These are phyloP conservation scores for Dryadomyces quercus-mongolicae DNA, from an alignment of 2,329 filamentous ascomycete species.

Conservation along the genomic window DNA sequence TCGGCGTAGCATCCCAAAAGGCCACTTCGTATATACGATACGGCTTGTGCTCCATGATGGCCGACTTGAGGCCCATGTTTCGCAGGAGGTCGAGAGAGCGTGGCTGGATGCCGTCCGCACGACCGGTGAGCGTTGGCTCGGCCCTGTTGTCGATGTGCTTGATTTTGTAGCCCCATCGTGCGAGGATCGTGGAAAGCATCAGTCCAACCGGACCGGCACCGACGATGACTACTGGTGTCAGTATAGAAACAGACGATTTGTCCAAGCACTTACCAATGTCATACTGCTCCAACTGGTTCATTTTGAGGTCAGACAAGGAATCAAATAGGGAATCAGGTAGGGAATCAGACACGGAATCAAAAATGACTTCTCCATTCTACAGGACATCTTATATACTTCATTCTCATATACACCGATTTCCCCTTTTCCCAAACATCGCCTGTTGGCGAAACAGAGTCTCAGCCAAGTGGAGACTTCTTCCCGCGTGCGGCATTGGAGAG, in stretches of 20 bases:
- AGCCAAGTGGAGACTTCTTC: neutral
- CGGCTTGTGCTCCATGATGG: conserved; percentile 77
- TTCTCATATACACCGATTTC: neutral
- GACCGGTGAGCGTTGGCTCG: conserved; percentile 72
- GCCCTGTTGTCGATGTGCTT: conserved; percentile 89
- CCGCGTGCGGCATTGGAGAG: conserved; percentile 4
- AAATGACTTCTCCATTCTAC: too few species aligned
- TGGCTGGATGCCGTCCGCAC: conserved; percentile 86
- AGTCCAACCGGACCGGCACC: conserved; percentile 84
- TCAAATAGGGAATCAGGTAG: too few species aligned
- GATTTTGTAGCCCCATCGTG: conserved; percentile 87
- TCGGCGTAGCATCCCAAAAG: conserved; percentile 55
- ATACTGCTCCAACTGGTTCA: neutral
- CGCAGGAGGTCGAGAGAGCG: conserved; percentile 75
- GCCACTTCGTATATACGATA: conserved; percentile 73
- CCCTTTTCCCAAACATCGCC: neutral
- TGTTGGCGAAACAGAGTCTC: too few species aligned
- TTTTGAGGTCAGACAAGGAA: too few species aligned
- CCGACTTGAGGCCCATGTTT: conserved; percentile 81
- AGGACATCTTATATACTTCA: neutral
- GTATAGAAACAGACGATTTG: neutral
- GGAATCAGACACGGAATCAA: neutral
- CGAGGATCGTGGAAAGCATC: conserved; percentile 75
- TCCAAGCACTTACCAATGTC: neutral
- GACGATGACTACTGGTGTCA: conserved; percentile 58